These are phyloP conservation scores for Penicillium sp. DNA, from an alignment of 2,329 filamentous ascomycete species.

Conservation along the genomic window DNA sequence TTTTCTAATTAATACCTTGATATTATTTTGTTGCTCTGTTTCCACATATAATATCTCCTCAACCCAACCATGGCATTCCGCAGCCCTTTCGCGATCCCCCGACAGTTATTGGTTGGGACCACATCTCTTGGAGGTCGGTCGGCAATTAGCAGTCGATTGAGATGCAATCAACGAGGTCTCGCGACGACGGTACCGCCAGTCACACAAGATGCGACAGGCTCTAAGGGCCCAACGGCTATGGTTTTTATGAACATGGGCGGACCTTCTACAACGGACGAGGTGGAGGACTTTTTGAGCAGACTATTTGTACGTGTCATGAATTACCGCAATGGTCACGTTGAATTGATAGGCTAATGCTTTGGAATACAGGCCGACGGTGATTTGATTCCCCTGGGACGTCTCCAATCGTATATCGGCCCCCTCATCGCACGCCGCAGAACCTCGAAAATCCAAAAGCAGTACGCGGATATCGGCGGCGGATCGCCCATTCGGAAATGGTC, in stretches of 20 bases:
- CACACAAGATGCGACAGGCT: slow-evolving; percentile 69
- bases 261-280: slow-evolving; percentile 82
- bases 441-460: slow-evolving; percentile 95
- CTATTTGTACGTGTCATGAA: slow-evolving; percentile 69
- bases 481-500: slow-evolving; percentile 98
- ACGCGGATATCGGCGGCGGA: slow-evolving; percentile 92
- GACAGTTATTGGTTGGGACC: slow-evolving; percentile 29
- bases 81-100: slow-evolving; percentile 34
- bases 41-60: neutral
- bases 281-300: slow-evolving; percentile 83
- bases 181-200: slow-evolving; percentile 72
- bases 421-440: slow-evolving; percentile 83
- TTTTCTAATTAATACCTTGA: neutral
- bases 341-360: neutral
- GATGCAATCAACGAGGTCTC: slow-evolving; percentile 36
- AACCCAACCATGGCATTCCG: slow-evolving; percentile 43
- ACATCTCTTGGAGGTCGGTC: slow-evolving; percentile 22
- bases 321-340: neutral
- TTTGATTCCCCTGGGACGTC: slow-evolving; percentile 87
- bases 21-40: neutral
- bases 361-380: slow-evolving; percentile 75
- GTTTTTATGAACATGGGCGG: slow-evolving; percentile 99
- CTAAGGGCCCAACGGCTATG: slow-evolving; percentile 88
- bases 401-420: slow-evolving; percentile 88
- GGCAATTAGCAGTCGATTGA: slow-evolving; percentile 22